Conservation (phyloP, 148 eudicot species). For the Pharnaceum exiguum region DNA sequence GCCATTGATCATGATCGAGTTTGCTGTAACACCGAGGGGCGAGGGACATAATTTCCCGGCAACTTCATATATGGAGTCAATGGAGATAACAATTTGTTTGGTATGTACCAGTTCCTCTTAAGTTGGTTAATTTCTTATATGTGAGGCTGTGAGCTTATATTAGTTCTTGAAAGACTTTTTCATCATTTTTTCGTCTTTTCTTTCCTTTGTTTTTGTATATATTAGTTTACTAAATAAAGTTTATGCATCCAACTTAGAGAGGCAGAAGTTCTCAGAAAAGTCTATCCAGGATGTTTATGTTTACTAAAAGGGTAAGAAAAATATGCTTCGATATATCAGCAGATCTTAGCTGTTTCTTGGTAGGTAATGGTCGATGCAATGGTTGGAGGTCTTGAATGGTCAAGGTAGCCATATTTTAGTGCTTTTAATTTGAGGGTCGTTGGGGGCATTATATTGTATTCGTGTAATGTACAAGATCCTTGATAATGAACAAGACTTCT, state of each 20-base stretch:
- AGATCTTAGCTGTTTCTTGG: background rate
- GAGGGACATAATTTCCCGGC: no score
- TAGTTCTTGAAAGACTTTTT: no score
- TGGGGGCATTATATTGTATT: constrained; percentile 6
- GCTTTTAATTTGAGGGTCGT: constrained; percentile 5
- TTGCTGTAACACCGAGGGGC: no score
- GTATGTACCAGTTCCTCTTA: no score
- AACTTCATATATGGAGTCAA: no score
- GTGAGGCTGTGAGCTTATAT: no score
- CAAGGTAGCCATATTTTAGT: constrained; percentile 1
- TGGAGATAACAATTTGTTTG: no score
- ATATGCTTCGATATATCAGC: background rate
- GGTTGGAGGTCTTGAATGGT: constrained; percentile 1
- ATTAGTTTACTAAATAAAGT: no score
- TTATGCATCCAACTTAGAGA: constrained; percentile 9
- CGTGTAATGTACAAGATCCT: background rate
- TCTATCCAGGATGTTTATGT: background rate
- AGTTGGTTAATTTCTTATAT: no score
- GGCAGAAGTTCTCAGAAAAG: background rate
- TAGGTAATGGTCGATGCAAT: no score
- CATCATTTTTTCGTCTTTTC: no score
- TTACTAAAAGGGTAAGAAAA: background rate
- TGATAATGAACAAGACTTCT: background rate
- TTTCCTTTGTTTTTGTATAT: background rate
- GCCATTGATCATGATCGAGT: no score